These are phyloP conservation scores for Pseudogymnoascus sp. DNA, from an alignment of 2,329 filamentous ascomycete species.

Conservation along the genomic window DNA sequence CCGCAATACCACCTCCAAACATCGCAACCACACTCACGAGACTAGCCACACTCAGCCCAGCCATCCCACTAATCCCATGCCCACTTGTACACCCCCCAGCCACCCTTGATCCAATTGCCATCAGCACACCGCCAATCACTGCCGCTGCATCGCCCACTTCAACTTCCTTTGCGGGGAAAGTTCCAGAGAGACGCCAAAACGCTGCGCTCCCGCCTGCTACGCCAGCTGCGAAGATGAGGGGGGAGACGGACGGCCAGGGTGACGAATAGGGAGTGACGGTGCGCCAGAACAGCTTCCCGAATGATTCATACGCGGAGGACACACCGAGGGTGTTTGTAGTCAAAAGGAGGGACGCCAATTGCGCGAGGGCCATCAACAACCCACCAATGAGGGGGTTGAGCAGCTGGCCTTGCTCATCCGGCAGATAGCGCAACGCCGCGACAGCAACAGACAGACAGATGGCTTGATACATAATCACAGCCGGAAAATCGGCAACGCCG, in stretches of 20 bases:
- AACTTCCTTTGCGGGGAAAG: constrained; percentile 27
- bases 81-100: constrained; percentile 63
- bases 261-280: constrained; percentile 25
- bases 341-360: constrained; percentile 48
- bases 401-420: constrained; percentile 21
- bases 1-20: constrained; percentile 45
- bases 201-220: constrained; percentile 41
- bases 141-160: constrained; percentile 35
- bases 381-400: constrained; percentile 44
- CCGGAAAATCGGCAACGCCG: constrained; percentile 8
- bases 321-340: constrained; percentile 52
- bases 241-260: constrained; percentile 26
- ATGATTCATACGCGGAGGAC: constrained; percentile 54
- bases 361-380: constrained; percentile 49
- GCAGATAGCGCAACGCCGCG: neutral
- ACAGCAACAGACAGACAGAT: constrained; percentile 17
- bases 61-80: constrained; percentile 61
- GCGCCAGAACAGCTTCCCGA: constrained; percentile 48
- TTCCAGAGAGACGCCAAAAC: constrained; percentile 26
- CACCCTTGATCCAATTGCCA: constrained; percentile 54
- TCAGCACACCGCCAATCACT: constrained; percentile 46
- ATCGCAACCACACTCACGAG: constrained; percentile 52
- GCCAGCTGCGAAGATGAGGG: constrained; percentile 45
- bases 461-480: constrained; percentile 17
- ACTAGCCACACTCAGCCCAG: constrained; percentile 54